Percentiles rank a stretch among this genome's conserved stretches.
phyloP scores from a whole-genome alignment of 2,329 filamentous ascomycete species.

The Venturia aucupariae region DNA sequence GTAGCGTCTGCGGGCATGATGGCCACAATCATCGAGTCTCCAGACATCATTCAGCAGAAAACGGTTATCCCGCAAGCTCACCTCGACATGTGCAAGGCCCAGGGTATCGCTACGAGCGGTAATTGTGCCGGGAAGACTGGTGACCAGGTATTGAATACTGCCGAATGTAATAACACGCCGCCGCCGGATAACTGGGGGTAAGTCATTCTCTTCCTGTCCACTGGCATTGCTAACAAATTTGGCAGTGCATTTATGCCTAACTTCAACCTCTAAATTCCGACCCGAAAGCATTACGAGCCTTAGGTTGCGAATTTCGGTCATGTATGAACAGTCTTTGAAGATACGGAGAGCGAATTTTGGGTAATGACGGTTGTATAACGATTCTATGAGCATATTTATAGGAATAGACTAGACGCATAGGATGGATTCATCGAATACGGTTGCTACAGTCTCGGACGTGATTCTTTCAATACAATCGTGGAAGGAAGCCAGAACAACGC shows the following conservation, averaged over 20 bases:
- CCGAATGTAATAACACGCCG: neutral
- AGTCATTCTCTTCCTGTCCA: neutral
- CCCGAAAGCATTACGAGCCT: neutral
- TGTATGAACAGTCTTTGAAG: no score
- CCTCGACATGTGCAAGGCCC: conserved; percentile 48
- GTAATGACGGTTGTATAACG: no score
- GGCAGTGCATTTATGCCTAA: neutral
- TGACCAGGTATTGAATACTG: conserved; percentile 28
- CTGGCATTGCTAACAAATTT: neutral
- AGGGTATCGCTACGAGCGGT: conserved; percentile 44
- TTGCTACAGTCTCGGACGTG: no score
- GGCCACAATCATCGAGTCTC: conserved; percentile 43
- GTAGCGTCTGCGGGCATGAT: conserved; percentile 33
- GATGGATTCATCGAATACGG: no score
- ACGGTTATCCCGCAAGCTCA: conserved; percentile 46
- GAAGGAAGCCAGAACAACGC: no score
- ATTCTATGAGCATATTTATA: no score
- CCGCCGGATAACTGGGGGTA: neutral
- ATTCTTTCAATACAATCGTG: no score
- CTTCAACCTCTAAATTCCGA: neutral
- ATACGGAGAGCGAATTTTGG: no score
- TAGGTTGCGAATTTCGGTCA: neutral
- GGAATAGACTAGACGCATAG: no score
- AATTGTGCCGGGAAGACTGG: conserved; percentile 67
- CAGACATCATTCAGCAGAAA: conserved; percentile 47